A percentile compares a stretch with the other conserved stretches of the same genome.
phyloP scores from a whole-genome alignment of 1,284 basidiomycete genomes.

The Phaffia rhodozyma region DNA sequence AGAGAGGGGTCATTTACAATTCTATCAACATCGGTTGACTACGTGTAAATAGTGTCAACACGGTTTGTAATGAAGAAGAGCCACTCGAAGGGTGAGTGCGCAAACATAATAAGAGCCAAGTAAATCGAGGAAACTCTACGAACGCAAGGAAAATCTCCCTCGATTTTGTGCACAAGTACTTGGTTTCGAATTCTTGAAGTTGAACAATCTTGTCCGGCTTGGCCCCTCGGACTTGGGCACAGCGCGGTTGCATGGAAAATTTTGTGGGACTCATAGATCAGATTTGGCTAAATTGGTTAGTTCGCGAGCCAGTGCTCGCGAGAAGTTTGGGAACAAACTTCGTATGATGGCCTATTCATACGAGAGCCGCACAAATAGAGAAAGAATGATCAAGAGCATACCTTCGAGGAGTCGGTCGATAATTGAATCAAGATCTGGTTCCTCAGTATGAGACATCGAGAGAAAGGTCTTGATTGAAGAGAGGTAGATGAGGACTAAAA shows the following conservation, averaged over 20 bases:
- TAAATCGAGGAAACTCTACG: no score
- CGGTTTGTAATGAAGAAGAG: slow-evolving; percentile 61
- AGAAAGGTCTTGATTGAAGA: background rate
- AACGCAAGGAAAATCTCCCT: slow-evolving; percentile 51
- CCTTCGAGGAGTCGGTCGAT: slow-evolving; percentile 94
- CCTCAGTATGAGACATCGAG: background rate
- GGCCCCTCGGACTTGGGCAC: slow-evolving; percentile 65
- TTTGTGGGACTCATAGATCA: background rate
- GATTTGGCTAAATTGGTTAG: background rate
- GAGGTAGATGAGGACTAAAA: no score
- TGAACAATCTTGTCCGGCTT: slow-evolving; percentile 88
- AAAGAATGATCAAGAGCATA: slow-evolving; percentile 38
- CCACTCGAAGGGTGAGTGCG: slow-evolving; percentile 81
- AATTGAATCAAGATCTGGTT: slow-evolving; percentile 91
- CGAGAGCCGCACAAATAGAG: no score
- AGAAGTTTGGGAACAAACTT: no score
- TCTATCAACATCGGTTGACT: no score
- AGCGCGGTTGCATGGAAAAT: slow-evolving; percentile 9
- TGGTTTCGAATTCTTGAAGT: slow-evolving; percentile 91
- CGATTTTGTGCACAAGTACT: slow-evolving; percentile 86
- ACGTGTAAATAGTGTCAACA: background rate
- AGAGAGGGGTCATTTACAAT: background rate
- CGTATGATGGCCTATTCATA: no score
- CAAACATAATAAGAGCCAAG: no score
- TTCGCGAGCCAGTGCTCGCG: no score